Percentiles rank a stretch among this genome's conserved stretches.
phyloP scores from a whole-genome alignment of 352 stramenopile genomes.

The Nothophytophthora sp. region DNA sequence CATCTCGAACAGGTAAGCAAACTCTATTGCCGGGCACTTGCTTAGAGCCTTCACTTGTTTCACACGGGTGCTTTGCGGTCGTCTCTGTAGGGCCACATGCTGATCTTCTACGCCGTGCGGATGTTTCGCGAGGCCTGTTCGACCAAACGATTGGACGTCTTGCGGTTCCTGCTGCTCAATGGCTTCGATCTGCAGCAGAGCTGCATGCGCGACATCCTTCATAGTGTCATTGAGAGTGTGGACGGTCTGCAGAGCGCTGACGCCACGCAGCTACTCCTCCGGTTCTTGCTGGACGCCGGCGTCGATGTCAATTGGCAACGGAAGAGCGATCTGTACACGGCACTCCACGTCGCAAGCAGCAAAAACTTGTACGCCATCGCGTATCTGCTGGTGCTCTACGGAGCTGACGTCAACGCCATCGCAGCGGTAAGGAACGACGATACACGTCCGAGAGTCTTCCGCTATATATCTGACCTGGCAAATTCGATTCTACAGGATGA shows the following conservation, averaged over 20 bases:
- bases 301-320: slow-evolving; percentile 79
- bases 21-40: too few species aligned
- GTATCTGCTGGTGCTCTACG: slow-evolving; percentile 69
- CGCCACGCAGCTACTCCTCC: slow-evolving; percentile 48
- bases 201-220: slow-evolving; percentile 56
- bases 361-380: slow-evolving; percentile 63
- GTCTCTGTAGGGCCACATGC: slow-evolving; percentile 47
- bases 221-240: slow-evolving; percentile 47
- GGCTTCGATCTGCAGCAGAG: slow-evolving; percentile 64
- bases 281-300: slow-evolving; percentile 61
- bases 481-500: slow-evolving; percentile 40
- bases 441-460: neutral
- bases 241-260: slow-evolving; percentile 32
- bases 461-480: neutral
- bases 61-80: too few species aligned
- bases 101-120: slow-evolving; percentile 64
- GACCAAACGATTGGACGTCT: slow-evolving; percentile 45
- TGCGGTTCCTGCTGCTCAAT: slow-evolving; percentile 65
- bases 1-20: slow-evolving; percentile 58
- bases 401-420: slow-evolving; percentile 74
- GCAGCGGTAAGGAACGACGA: slow-evolving; percentile 32
- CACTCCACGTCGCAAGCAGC: slow-evolving; percentile 63
- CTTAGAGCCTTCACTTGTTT: too few species aligned
- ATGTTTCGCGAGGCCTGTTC: slow-evolving; percentile 70
- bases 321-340: slow-evolving; percentile 57